Percentiles rank a stretch among this genome's conserved stretches.
Evolutionary conservation across 2,329 filamentous ascomycete species (phyloP).

Genomic region (Endoconidiophora laricicola): DNA sequence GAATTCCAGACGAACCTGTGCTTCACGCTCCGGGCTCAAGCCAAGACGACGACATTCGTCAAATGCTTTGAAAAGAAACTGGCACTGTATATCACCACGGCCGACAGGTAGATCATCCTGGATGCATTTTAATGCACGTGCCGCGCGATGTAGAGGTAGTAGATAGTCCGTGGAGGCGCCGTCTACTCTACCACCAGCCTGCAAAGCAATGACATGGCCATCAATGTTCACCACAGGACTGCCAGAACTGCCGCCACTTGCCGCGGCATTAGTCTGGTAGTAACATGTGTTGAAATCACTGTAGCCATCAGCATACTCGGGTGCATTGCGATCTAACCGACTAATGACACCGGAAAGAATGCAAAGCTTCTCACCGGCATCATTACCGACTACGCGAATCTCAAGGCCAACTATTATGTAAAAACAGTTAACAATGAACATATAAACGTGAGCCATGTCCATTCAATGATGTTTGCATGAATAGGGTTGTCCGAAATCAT

Average conservation of each 20-base stretch:
- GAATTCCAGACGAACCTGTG: conserved; percentile 63
- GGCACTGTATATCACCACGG: conserved; percentile 94
- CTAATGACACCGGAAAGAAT: conserved; percentile 96
- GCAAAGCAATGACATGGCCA: conserved; percentile 77
- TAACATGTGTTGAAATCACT: conserved; percentile 95
- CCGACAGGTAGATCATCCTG: conserved; percentile 58
- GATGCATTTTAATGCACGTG: conserved; percentile 74
- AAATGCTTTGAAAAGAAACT: conserved; percentile 93
- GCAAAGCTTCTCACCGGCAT: conserved; percentile 95
- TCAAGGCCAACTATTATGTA: conserved; percentile 55
- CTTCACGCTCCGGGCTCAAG: conserved; percentile 71
- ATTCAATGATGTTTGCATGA: conserved; percentile 12
- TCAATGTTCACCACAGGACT: conserved; percentile 95
- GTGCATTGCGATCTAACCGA: conserved; percentile 86
- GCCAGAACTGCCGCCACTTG: conserved; percentile 93
- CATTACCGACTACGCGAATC: conserved; percentile 93
- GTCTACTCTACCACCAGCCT: conserved; percentile 85
- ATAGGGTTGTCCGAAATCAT: not conserved
- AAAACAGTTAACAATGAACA: too few relatives aligned
- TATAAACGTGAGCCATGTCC: not conserved
- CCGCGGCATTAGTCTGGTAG: conserved; percentile 93
- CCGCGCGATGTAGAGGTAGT: conserved; percentile 75
- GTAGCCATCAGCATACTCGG: conserved; percentile 94
- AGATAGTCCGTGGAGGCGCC: conserved; percentile 97
- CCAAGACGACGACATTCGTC: conserved; percentile 89